Conservation (phyloP, 305 asterid species). For the Solanum aculeatissimum region DNA sequence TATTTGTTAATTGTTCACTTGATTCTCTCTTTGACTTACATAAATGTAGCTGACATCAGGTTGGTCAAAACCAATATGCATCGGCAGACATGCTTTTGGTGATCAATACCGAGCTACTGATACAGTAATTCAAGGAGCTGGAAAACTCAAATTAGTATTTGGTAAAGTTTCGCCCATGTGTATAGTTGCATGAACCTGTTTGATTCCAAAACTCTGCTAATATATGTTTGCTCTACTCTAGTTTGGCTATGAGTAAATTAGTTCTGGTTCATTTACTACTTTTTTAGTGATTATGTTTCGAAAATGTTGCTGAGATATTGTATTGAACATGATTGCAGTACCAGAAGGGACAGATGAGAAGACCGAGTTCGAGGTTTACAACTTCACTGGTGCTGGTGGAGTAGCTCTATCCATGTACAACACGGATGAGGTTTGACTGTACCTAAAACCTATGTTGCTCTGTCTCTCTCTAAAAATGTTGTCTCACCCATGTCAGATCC, state of each 20-base stretch:
- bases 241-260: neutral
- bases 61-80: slow-evolving; percentile 95
- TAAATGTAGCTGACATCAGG: slow-evolving; percentile 32
- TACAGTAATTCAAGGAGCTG: slow-evolving; percentile 79
- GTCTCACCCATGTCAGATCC: neutral
- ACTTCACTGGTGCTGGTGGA: slow-evolving; percentile 91
- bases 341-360: slow-evolving; percentile 65
- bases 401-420: slow-evolving; percentile 92
- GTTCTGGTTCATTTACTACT: neutral
- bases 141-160: slow-evolving; percentile 80
- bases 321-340: slow-evolving; percentile 25
- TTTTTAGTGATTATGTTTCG: neutral
- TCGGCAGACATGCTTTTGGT: slow-evolving; percentile 96
- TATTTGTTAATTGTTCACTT: neutral
- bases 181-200: neutral
- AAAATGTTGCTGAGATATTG: neutral
- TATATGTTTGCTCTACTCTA: neutral
- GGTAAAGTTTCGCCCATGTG: slow-evolving; percentile 31
- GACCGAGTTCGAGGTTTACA: slow-evolving; percentile 66
- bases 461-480: neutral
- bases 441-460: neutral
- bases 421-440: slow-evolving; percentile 70
- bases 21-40: slow-evolving; percentile 1
- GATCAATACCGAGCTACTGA: slow-evolving; percentile 95
- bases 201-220: neutral